These are phyloP conservation scores for Vicia faba DNA, from an alignment of 306 rosid genomes.

Conservation along the genomic window DNA sequence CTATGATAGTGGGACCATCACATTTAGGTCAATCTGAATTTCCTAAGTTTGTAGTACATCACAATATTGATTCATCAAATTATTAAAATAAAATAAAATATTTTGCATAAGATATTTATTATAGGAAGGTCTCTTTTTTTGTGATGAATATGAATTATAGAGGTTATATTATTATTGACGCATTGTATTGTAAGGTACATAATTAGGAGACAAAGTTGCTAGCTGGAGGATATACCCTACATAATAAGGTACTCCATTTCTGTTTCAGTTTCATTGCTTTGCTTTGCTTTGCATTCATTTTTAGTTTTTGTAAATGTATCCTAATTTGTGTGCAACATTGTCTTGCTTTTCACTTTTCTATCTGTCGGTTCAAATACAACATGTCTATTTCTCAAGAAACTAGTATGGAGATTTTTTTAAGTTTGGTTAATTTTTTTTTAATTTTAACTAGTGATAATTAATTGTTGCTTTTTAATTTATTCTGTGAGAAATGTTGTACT, in stretches of 20 bases:
- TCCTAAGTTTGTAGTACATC: background rate
- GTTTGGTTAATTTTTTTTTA: background rate
- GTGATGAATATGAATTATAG: background rate
- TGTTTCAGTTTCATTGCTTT: conserved; percentile 2
- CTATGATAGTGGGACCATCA: conserved; percentile 4
- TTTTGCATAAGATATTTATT: no score
- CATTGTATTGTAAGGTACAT: background rate
- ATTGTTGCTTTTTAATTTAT: background rate
- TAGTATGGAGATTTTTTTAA: background rate
- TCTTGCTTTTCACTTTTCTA: conserved; percentile 12
- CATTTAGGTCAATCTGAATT: background rate
- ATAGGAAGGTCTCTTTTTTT: background rate
- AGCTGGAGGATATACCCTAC: conserved; percentile 22
- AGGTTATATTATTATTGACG: background rate
- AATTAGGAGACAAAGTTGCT: conserved; percentile 25
- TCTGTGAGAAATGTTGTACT: background rate
- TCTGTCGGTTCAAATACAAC: conserved; percentile 11
- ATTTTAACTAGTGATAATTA: background rate
- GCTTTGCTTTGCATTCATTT: conserved; percentile 19
- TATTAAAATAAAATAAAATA: no score
- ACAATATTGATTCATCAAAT: no score
- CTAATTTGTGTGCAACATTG: background rate
- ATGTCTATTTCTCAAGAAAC: background rate
- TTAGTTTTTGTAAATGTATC: background rate
- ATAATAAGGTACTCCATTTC: background rate